Evolutionary conservation across 768 basidiomycete genomes (phyloP), one percentile per base, ranked within the genome.

Genomic region (Clitopilus passeckerianus): DNA sequence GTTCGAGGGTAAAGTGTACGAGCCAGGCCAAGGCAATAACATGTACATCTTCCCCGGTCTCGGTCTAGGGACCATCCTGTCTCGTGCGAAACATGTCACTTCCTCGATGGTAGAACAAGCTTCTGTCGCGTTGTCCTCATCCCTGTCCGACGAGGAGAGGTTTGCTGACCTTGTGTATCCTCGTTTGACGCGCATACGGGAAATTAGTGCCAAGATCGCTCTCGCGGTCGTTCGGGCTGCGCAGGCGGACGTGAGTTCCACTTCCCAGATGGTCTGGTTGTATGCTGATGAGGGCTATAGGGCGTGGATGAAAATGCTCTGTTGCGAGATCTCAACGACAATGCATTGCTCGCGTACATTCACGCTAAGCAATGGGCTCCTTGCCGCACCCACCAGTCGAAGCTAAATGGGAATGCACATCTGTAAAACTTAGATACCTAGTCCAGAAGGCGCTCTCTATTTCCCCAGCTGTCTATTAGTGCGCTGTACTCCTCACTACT

Each of bases 11-110:
- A 79, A 74, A 50, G 61, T 65, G 0, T 74, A 82, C 61, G 84
- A 86, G 61, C 83, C 90, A 1, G 88, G 86, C 0, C 90, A 92
- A 69, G 89, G 89, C 9, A 92, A 92, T 71, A 92, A 91, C 72
- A 87, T 90, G 86, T 86, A 86, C 70, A 84, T 85, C 64, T 85
- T 84, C 71, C 81, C 80, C 16, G 80, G 80, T 16, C 72, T 90
- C 59, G 89, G 87, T 1, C 72, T 89, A 60, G 87, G 87, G 5
- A 65, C 82, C 8, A 84, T 88, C 64, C 73, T 89, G 44, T 75
- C 83, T 61, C 78, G 81, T 63, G 79, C 86, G 1, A 75, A 70
- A 15, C 81, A 79, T 57, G 77, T 91, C 56, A 87, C 90, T 18
- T 85, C 87, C 58, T 67, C 72, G 10, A 89, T 92, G 85, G 78